A percentile compares a stretch with the other conserved stretches of the same genome.
These are phyloP conservation scores for Xenoacremonium recifei DNA, from an alignment of 2,329 filamentous ascomycete genomes.

Conservation along the genomic window DNA sequence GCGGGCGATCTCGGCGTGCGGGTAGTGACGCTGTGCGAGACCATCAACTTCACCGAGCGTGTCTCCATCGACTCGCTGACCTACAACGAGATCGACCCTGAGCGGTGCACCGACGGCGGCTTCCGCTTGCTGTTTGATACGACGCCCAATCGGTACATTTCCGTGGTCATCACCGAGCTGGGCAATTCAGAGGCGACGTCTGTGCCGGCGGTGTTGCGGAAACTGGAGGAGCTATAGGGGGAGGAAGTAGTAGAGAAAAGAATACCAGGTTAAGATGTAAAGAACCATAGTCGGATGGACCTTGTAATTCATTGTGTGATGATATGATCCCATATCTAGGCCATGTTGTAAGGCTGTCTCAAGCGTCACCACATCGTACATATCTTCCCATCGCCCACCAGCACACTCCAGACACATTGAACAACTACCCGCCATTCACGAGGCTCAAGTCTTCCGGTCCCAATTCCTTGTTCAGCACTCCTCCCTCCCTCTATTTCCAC, in stretches of 20 bases:
- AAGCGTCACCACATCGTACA: no score
- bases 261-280: no score
- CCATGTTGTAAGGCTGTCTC: no score
- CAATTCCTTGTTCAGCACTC: conserved; percentile 3
- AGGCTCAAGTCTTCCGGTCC: conserved; percentile 1
- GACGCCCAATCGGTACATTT: conserved; percentile 82
- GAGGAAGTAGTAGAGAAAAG: no score
- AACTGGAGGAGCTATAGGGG: conserved; percentile 53
- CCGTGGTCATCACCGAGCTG: conserved; percentile 87
- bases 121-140: conserved; percentile 84
- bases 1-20: conserved; percentile 74
- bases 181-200: conserved; percentile 83
- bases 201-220: conserved; percentile 64
- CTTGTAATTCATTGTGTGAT: no score
- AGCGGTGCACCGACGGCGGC: conserved; percentile 55
- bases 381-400: no score
- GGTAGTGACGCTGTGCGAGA: conserved; percentile 89
- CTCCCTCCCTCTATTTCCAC: conserved; percentile 8
- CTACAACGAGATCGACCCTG: conserved; percentile 85
- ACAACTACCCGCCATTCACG: background rate
- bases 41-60: conserved; percentile 85
- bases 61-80: conserved; percentile 91
- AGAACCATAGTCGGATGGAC: no score
- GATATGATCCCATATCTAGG: no score
- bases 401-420: no score